Conservation (phyloP, 2,329 filamentous ascomycete species). For the Atkinsonella hypoxylon region DNA sequence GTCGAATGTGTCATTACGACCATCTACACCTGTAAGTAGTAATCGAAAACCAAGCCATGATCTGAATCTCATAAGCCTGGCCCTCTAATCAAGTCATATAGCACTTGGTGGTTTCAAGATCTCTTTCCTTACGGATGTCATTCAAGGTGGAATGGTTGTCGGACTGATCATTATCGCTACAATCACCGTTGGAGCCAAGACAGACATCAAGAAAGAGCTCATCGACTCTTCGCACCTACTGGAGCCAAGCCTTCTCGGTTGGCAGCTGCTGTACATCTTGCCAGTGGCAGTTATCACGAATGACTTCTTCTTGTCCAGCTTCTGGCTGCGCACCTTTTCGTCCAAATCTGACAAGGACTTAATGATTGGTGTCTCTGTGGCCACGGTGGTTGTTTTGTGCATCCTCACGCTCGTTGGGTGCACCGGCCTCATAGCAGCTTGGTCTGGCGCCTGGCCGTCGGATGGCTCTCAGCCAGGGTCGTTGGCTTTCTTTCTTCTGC, state of each 20-base stretch:
- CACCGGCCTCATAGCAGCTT: slow-evolving; percentile 63
- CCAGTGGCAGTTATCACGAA: slow-evolving; percentile 73
- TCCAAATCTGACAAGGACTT: slow-evolving; percentile 69
- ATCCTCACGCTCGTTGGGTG: slow-evolving; percentile 63
- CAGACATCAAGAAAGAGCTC: slow-evolving; percentile 55
- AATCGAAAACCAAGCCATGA: neutral
- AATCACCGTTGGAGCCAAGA: slow-evolving; percentile 66
- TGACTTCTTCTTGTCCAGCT: slow-evolving; percentile 75
- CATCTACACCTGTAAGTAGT: slow-evolving; percentile 59
- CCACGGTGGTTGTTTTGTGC: slow-evolving; percentile 50
- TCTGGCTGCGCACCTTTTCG: slow-evolving; percentile 76
- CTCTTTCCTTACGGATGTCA: slow-evolving; percentile 72
- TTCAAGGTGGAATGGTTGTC: slow-evolving; percentile 70
- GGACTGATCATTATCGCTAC: slow-evolving; percentile 63
- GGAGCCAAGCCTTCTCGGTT: slow-evolving; percentile 60
- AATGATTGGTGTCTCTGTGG: slow-evolving; percentile 60
- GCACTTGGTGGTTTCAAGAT: slow-evolving; percentile 73
- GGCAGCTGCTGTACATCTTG: slow-evolving; percentile 78
- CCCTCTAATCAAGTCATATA: slow-evolving; percentile 17
- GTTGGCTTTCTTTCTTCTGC: slow-evolving; percentile 63
- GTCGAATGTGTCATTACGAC: slow-evolving; percentile 69
- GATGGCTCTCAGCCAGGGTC: slow-evolving; percentile 46
- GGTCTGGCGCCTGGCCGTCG: slow-evolving; percentile 62
- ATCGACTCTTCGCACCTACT: slow-evolving; percentile 58
- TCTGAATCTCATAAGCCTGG: neutral